Evolutionary conservation across 1,284 basidiomycete genomes (phyloP).

Genomic region (Ustilago cynodontis): DNA sequence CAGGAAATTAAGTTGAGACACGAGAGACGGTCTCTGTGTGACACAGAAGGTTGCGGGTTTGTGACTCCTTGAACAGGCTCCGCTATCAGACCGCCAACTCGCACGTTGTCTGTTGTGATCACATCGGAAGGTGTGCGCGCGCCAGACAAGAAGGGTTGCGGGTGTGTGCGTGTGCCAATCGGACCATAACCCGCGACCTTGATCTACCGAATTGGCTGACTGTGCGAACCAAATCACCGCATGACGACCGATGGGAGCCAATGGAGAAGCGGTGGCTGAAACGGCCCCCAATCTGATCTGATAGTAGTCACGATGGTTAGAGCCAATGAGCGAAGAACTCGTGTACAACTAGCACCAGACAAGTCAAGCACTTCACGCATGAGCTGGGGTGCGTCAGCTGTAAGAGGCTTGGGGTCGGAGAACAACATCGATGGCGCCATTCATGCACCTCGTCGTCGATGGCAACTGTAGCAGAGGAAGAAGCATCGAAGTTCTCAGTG

Average conservation of each 20-base stretch:
- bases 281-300: constrained; percentile 1
- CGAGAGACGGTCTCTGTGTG: background rate
- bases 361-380: constrained; percentile 1
- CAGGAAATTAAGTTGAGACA: background rate
- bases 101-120: background rate
- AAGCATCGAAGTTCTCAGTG: background rate
- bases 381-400: constrained; percentile 1
- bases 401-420: background rate
- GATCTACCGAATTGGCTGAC: background rate
- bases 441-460: constrained; percentile 1
- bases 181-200: background rate
- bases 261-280: background rate
- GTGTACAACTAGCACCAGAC: background rate
- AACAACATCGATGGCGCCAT: constrained; percentile 6
- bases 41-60: background rate
- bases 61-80: background rate
- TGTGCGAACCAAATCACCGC: background rate
- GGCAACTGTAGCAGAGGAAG: background rate
- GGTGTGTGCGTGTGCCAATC: background rate
- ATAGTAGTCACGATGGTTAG: background rate
- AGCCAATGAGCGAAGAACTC: constrained; percentile 1
- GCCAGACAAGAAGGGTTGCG: background rate
- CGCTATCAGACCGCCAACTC: background rate
- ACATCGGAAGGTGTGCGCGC: background rate
- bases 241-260: background rate